Evolutionary conservation across 352 stramenopile species (phyloP), one percentile per base, ranked within the genome.

Genomic region (Elongisporangium anandrum): DNA sequence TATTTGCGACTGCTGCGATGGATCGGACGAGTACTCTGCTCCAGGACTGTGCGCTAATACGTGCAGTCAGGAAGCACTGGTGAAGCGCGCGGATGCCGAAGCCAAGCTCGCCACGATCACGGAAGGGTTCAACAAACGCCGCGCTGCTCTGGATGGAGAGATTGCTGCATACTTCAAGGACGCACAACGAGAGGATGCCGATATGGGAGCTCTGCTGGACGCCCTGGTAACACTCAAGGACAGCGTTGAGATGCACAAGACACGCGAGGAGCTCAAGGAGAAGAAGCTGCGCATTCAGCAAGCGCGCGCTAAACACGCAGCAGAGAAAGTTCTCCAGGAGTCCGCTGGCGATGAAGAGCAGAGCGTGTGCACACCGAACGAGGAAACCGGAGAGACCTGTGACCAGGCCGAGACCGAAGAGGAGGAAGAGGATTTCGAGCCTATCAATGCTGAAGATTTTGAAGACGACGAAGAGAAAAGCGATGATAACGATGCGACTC

Each of bases 1-100:
- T 10, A 82, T 99, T 56, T 99, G 97, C 65, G 96, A 99, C 79
- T 99, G 97, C 72, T 99, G 97, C 59, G 95, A 99, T 66, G 97
- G 96, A 12, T 84, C 81, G 15, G 96, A 99, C 60, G 97, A 99
- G 62, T 70, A 69, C 50, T n/a, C 23, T 4, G 54, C 54, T 0
- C 52, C 51, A 9, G 53, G 57, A 0, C 2, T 34, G 9, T 94
- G 84, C 52, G 15, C 26, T 2, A 77, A 93, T 50, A 85, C 75
- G 38, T 95, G 86, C 56, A 53, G 24, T 0, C 57, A 78, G 24
- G 51, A 65, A 19, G 79, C 81, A 20, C 51, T 74, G 20, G 51
- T 67, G 10, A 61, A 60, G 2, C 72, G 92, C 21, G 63, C 69
- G 20, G 60, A 69, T 0, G 79, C 92, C 1, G 60, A 60, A 20